Evolutionary conservation across 441 rosid genomes (phyloP).

Genomic region (Gossypium schwendimanii): DNA sequence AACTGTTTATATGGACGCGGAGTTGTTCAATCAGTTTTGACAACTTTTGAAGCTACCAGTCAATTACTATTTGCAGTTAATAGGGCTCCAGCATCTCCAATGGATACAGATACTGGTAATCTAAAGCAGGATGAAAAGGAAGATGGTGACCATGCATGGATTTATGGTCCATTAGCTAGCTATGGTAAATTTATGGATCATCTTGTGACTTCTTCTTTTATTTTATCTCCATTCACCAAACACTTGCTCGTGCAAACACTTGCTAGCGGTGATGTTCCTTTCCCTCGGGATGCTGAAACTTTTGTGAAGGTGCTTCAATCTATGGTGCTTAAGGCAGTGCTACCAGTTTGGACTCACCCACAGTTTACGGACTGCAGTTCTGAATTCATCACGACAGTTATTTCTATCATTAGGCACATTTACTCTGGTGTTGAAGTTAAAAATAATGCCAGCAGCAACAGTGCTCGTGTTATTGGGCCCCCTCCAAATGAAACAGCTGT

Average conservation of each 20-base stretch:
- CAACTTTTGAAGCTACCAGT: constrained; percentile 94
- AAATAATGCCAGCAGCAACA: constrained; percentile 41
- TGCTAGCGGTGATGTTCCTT: constrained; percentile 52
- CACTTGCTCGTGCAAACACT: constrained; percentile 83
- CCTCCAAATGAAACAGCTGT: constrained; percentile 89
- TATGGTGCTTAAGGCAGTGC: constrained; percentile 83
- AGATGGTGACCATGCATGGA: constrained; percentile 73
- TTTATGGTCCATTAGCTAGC: constrained; percentile 88
- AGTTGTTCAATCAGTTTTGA: constrained; percentile 78
- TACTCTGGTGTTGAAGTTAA: constrained; percentile 96
- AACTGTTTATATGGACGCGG: constrained; percentile 81
- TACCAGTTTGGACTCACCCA: constrained; percentile 89
- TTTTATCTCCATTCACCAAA: constrained; percentile 83
- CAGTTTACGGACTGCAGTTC: constrained; percentile 78
- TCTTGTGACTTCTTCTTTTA: constrained; percentile 80
- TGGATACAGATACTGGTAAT: constrained; percentile 83
- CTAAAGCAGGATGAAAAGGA: constrained; percentile 63
- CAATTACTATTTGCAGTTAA: constrained; percentile 69
- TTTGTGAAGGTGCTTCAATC: constrained; percentile 94
- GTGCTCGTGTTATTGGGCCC: constrained; percentile 69
- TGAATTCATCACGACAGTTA: constrained; percentile 64
- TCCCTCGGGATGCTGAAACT: constrained; percentile 83
- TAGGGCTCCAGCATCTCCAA: constrained; percentile 72
- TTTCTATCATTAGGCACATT: constrained; percentile 83
- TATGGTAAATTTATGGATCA: constrained; percentile 95